These are phyloP conservation scores for Anacardium occidentale DNA, from an alignment of 345 rosid species.

Conservation along the genomic window DNA sequence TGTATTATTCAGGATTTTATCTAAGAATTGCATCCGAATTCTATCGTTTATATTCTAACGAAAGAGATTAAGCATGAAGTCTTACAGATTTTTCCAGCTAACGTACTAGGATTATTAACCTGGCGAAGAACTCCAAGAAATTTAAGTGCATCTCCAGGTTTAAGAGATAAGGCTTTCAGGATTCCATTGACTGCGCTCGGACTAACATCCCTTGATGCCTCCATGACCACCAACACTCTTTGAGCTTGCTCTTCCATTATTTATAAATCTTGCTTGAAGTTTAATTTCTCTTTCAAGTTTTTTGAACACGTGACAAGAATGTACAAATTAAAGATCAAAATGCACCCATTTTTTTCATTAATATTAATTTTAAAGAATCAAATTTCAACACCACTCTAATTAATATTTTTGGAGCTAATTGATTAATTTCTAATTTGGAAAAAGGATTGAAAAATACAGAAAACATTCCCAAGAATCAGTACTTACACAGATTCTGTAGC, in stretches of 20 bases:
- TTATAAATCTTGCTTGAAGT: neutral
- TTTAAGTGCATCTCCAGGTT: constrained; percentile 46
- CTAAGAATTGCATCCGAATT: too few species aligned
- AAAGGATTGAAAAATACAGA: neutral
- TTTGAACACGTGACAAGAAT: too few species aligned
- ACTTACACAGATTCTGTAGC: neutral
- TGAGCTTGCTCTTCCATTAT: constrained; percentile 33
- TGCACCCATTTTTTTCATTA: too few species aligned
- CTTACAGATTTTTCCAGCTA: constrained; percentile 40
- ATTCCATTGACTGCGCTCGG: constrained; percentile 31
- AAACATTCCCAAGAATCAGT: neutral
- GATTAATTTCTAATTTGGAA: too few species aligned
- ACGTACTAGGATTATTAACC: constrained; percentile 66
- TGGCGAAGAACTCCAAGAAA: constrained; percentile 54
- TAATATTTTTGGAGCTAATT: neutral
- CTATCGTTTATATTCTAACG: too few species aligned
- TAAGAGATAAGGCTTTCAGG: constrained; percentile 34
- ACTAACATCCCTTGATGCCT: constrained; percentile 42
- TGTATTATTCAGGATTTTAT: too few species aligned
- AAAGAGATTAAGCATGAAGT: constrained; percentile 17
- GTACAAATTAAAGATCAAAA: too few species aligned
- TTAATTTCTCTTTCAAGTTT: too few species aligned
- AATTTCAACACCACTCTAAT: too few species aligned
- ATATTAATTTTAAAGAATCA: too few species aligned
- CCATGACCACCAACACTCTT: constrained; percentile 51